phyloP scores from a whole-genome alignment of 2,329 filamentous ascomycete species.

The Clarireedia hainanense region DNA sequence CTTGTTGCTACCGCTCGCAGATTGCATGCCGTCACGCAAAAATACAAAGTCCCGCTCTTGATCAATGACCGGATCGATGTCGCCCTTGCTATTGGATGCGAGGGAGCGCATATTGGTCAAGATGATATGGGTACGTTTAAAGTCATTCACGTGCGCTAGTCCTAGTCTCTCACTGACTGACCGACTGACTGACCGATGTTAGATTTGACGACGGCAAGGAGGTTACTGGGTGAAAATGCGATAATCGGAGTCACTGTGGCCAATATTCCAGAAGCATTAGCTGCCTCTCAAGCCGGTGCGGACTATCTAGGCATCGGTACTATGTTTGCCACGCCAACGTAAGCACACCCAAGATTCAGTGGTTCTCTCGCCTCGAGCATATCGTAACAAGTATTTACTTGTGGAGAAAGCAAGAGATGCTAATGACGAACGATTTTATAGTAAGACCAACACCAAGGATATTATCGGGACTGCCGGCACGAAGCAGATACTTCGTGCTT shows the following conservation, averaged over 20 bases:
- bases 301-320: slow-evolving; percentile 90
- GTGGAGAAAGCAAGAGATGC: too few relatives aligned
- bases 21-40: slow-evolving; percentile 63
- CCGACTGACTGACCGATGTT: background rate
- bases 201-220: slow-evolving; percentile 59
- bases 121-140: slow-evolving; percentile 69
- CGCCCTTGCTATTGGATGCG: slow-evolving; percentile 73
- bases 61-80: slow-evolving; percentile 94
- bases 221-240: slow-evolving; percentile 63
- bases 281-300: slow-evolving; percentile 67
- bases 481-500: slow-evolving; percentile 53
- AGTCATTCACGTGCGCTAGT: background rate
- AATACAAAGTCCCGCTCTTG: slow-evolving; percentile 66
- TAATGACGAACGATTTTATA: slow-evolving; percentile 27
- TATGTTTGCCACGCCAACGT: slow-evolving; percentile 78
- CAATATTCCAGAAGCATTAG: slow-evolving; percentile 61
- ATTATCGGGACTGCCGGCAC: slow-evolving; percentile 70
- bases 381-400: background rate
- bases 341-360: slow-evolving; percentile 17
- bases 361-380: background rate
- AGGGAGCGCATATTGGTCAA: slow-evolving; percentile 91
- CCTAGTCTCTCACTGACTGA: background rate
- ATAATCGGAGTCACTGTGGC: slow-evolving; percentile 89
- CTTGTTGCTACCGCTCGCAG: slow-evolving; percentile 63
- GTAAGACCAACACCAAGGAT: slow-evolving; percentile 79